phyloP scores from a whole-genome alignment of 805 yeast species.

The Starmerella geochares region DNA sequence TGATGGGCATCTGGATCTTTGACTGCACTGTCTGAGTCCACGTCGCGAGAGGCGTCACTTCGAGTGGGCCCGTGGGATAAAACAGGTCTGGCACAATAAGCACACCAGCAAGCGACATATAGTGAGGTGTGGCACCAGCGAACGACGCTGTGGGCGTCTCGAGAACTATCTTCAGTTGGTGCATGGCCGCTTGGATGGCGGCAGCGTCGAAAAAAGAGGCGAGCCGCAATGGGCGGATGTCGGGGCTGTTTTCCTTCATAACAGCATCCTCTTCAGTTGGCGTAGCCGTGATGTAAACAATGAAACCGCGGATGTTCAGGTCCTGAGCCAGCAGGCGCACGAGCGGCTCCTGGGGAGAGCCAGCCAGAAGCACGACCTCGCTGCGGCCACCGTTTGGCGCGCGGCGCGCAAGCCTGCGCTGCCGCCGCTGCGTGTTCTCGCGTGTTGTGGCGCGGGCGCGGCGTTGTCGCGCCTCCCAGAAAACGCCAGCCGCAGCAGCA shows the following conservation, averaged over 20 bases:
- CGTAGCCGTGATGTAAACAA: conserved; percentile 66
- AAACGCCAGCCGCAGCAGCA: conserved; percentile 4
- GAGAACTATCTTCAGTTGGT: conserved; percentile 41
- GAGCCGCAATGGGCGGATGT: conserved; percentile 56
- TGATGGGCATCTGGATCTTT: conserved; percentile 41
- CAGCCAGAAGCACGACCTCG: conserved; percentile 65
- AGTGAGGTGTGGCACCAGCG: conserved; percentile 47
- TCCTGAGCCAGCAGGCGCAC: conserved; percentile 62
- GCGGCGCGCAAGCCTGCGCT: conserved; percentile 47
- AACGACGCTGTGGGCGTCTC: conserved; percentile 49
- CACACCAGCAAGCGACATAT: conserved; percentile 51
- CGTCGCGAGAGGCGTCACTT: conserved; percentile 41
- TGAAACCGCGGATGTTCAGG: conserved; percentile 67
- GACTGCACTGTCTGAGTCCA: conserved; percentile 43
- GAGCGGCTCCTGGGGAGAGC: conserved; percentile 66
- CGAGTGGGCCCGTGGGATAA: conserved; percentile 60
- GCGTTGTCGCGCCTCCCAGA: conserved; percentile 1
- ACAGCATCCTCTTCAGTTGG: conserved; percentile 46
- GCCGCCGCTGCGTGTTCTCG: conserved; percentile 8
- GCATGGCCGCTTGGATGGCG: conserved; percentile 40
- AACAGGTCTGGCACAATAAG: conserved; percentile 59
- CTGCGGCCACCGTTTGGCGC: conserved; percentile 60
- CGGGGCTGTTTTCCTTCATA: conserved; percentile 49
- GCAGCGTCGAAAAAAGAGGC: conserved; percentile 40
- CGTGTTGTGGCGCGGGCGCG: neutral